phyloP scores from a whole-genome alignment of 176 grass and related monocot genomes.

The Metroxylon sagu region DNA sequence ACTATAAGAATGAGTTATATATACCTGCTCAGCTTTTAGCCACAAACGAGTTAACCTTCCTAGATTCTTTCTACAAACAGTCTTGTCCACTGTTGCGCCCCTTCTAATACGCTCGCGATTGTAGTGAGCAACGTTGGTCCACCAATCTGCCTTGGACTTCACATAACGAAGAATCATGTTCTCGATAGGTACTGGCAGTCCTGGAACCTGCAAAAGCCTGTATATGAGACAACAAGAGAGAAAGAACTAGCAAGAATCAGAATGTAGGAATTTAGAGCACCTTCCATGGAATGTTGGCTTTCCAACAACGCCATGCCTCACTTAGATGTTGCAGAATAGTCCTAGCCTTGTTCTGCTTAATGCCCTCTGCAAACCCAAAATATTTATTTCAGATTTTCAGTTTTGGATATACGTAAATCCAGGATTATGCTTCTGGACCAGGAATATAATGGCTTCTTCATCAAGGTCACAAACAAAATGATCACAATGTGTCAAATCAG shows the following conservation, averaged over 20 bases:
- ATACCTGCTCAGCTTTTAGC: slow-evolving; percentile 85
- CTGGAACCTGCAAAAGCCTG: slow-evolving; percentile 43
- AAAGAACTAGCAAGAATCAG: not conserved
- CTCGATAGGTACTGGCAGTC: slow-evolving; percentile 84
- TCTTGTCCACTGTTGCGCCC: slow-evolving; percentile 97
- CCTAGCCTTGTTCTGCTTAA: slow-evolving; percentile 95
- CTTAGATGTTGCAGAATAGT: slow-evolving; percentile 97
- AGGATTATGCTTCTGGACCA: too few species aligned
- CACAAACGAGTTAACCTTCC: slow-evolving; percentile 92
- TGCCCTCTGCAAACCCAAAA: slow-evolving; percentile 53
- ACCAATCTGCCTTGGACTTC: slow-evolving; percentile 99
- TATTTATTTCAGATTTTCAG: not conserved
- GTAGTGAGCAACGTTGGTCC: slow-evolving; percentile 99
- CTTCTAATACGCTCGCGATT: slow-evolving; percentile 96
- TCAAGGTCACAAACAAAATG: too few species aligned
- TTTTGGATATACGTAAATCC: too few species aligned
- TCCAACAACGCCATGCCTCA: slow-evolving; percentile 99
- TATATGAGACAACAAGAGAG: not conserved
- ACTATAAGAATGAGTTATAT: not conserved
- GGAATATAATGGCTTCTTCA: too few species aligned
- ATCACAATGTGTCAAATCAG: too few species aligned
- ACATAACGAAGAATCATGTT: slow-evolving; percentile 99
- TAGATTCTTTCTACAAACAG: slow-evolving; percentile 91
- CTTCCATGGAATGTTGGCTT: slow-evolving; percentile 99
- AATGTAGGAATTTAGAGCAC: slow-evolving; percentile 1